Evolutionary conservation across 1,284 basidiomycete genomes (phyloP).

Genomic region (Trametes versicolor): DNA sequence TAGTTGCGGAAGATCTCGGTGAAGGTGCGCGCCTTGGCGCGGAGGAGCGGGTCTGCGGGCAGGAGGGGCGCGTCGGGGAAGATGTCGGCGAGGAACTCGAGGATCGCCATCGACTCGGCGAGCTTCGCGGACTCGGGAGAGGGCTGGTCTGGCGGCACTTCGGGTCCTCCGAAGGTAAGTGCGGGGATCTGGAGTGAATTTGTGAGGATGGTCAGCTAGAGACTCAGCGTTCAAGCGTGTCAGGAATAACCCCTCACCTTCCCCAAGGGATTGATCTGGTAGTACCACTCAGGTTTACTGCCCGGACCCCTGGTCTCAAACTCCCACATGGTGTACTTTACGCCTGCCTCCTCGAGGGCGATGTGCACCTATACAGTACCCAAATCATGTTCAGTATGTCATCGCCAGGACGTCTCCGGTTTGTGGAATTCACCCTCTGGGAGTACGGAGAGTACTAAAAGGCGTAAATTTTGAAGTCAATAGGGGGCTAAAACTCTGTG

Average conservation of each 20-base stretch:
- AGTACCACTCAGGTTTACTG: slow-evolving; percentile 48
- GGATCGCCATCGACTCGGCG: slow-evolving; percentile 65
- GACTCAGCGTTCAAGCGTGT: neutral
- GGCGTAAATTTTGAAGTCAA: neutral
- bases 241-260: slow-evolving; percentile 39
- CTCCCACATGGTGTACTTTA: slow-evolving; percentile 31
- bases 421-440: neutral
- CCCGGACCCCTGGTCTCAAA: slow-evolving; percentile 36
- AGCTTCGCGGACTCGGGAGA: slow-evolving; percentile 65
- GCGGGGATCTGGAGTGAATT: slow-evolving; percentile 54
- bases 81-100: slow-evolving; percentile 68
- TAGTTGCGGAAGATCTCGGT: slow-evolving; percentile 61
- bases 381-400: neutral
- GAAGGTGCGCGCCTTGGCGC: slow-evolving; percentile 67
- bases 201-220: neutral
- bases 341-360: slow-evolving; percentile 30
- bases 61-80: slow-evolving; percentile 55
- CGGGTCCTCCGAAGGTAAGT: slow-evolving; percentile 64
- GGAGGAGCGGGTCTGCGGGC: slow-evolving; percentile 59
- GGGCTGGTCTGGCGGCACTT: slow-evolving; percentile 57
- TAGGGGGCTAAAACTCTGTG: neutral
- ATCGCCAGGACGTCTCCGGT: neutral
- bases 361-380: slow-evolving; percentile 10
- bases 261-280: slow-evolving; percentile 48
- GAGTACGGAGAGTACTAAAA: slow-evolving; percentile 7